Base-by-base conservation (phyloP, 306 rosid species). In the Urtica urens region DNA sequence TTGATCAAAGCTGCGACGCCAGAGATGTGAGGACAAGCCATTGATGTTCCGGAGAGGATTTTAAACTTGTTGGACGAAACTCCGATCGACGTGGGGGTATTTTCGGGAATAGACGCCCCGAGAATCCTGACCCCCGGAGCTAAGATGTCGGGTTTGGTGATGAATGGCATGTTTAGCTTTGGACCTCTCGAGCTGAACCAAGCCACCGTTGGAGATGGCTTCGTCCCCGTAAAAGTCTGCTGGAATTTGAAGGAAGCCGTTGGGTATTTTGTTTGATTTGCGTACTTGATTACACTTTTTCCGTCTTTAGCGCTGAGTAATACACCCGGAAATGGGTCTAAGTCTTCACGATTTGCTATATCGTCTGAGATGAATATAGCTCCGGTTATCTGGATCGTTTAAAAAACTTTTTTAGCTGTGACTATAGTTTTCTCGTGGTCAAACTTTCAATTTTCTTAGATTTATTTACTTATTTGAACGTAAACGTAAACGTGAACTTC, bases 161-260 rank as follows among this genome's bases (percentile, higher is more conserved):
- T 34, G 14, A 54, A 26, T 11, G 41, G 53, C 12, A 14, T 51
- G 46, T 53, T 40, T 38, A 50, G 44, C 42, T 69, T 65, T 10
- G 73, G 73, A 26, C 80, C 80, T 62, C 80, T 69, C 48, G 70
- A 53, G 46, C 51, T 35, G 60, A 65, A 69, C 15, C 0, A 1
- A 1, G 80, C 55, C 10, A 43, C 70, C 34, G 45, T 43, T 11
- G 73, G 70, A 61, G 80, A 62, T 21, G 66, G 63, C 57, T 53
- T 60, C 28, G 30, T 46, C 13, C 72, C 75, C 1, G 51, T 12
- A 56, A 22, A 50, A 15, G 75, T 68, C 17, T 60, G 43, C 7
- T 64, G 65, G 42, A 73, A 68, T 0, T 51, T 68, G 38, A 70
- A 58, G 54, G 41, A 58, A 3, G 47, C 76, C 10, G 34, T n/a